Conservation (phyloP, 23 red algal genomes). For the Gracilaria caudata region DNA sequence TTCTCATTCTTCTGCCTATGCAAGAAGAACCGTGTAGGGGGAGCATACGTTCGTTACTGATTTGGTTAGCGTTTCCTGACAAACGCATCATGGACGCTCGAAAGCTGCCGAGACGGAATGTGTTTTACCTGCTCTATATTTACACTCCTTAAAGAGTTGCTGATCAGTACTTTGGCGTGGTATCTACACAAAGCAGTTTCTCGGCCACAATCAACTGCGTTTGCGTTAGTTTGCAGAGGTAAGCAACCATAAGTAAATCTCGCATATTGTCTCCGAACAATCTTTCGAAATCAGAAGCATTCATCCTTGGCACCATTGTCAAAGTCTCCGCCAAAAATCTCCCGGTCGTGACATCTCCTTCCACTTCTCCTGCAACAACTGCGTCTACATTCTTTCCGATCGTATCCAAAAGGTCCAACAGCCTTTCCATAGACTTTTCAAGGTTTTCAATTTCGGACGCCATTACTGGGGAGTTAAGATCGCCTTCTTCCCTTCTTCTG, state of each 20-base stretch:
- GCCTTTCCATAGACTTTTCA: conserved; percentile 58
- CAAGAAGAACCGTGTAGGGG: no score
- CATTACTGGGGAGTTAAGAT: conserved; percentile 25
- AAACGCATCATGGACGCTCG: background rate
- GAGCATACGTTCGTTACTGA: no score
- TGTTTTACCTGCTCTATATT: conserved; percentile 1
- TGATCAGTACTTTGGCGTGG: conserved; percentile 26
- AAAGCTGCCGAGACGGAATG: background rate
- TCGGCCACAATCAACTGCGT: conserved; percentile 79
- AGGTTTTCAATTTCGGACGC: conserved; percentile 90
- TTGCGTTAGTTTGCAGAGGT: conserved; percentile 80
- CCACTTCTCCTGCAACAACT: conserved; percentile 70
- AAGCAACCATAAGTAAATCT: conserved; percentile 89
- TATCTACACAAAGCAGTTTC: conserved; percentile 67
- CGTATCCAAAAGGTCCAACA: conserved; percentile 71
- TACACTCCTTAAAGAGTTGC: background rate
- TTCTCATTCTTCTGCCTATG: no score
- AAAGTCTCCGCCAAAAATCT: conserved; percentile 88
- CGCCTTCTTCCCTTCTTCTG: conserved; percentile 53
- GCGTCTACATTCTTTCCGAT: conserved; percentile 75
- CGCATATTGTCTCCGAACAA: conserved; percentile 83
- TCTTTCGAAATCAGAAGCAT: conserved; percentile 69
- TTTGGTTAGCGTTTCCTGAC: background rate
- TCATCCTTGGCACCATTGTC: conserved; percentile 80
- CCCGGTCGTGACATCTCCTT: conserved; percentile 76